A percentile compares a stretch with the other conserved stretches of the same genome.
phyloP scores from a whole-genome alignment of 1,139 yeast species.

The Debaryomyces nepalensis region DNA sequence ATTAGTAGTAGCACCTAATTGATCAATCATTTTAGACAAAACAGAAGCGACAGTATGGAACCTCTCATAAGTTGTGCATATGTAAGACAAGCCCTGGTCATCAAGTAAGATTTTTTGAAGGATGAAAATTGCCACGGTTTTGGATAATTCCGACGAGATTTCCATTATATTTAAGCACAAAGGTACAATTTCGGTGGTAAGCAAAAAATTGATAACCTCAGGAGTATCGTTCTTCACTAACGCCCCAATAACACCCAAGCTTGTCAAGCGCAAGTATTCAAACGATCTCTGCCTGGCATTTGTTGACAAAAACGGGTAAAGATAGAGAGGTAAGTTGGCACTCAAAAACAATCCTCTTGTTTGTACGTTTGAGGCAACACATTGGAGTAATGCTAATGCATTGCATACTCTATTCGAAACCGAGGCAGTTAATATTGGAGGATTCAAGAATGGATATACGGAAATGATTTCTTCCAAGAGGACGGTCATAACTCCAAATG shows the following conservation, averaged over 20 bases:
- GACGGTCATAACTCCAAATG: conserved; percentile 95
- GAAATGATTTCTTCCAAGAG: conserved; percentile 85
- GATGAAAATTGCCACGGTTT: conserved; percentile 94
- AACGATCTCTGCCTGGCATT: conserved; percentile 90
- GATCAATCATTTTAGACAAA: conserved; percentile 86
- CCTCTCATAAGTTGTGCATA: conserved; percentile 93
- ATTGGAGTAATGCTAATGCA: conserved; percentile 90
- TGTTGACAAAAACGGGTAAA: conserved; percentile 92
- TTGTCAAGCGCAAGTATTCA: conserved; percentile 89
- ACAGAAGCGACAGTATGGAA: conserved; percentile 94
- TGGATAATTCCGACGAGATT: conserved; percentile 85
- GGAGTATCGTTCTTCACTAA: conserved; percentile 94
- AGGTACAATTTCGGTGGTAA: conserved; percentile 95
- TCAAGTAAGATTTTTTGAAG: conserved; percentile 90
- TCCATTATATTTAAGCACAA: conserved; percentile 94
- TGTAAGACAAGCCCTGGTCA: conserved; percentile 87
- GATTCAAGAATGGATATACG: conserved; percentile 86
- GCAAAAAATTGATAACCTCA: conserved; percentile 86
- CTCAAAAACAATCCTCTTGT: conserved; percentile 82
- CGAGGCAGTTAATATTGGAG: conserved; percentile 83
- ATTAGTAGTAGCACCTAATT: conserved; percentile 49
- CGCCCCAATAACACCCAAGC: conserved; percentile 96
- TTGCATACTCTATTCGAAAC: conserved; percentile 95
- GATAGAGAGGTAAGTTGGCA: conserved; percentile 89
- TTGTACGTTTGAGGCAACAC: conserved; percentile 94